A percentile compares a stretch with the other conserved stretches of the same genome.
Conservation (phyloP, 2,329 filamentous ascomycete genomes). For the Parafenestella ontariensis region DNA sequence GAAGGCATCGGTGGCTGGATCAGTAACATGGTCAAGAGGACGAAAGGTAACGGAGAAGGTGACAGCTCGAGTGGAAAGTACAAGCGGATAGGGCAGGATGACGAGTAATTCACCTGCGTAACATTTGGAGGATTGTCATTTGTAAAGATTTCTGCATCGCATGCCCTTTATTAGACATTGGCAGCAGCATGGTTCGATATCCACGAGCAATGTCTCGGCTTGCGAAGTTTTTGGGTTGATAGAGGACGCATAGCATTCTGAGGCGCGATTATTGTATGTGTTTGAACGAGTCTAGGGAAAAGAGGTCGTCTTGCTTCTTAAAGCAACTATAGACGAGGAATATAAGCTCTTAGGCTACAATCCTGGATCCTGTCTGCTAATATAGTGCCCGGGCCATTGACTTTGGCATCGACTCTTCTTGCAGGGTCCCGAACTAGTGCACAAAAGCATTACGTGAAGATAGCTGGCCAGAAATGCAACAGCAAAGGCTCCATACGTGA, state of each 20-base stretch:
- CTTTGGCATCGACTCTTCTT: background rate
- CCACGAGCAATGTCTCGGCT: slow-evolving; percentile 24
- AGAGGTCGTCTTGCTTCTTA: background rate
- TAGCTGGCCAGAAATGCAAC: background rate
- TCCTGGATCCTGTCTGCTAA: background rate
- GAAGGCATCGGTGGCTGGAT: slow-evolving; percentile 75
- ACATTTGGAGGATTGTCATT: slow-evolving; percentile 24
- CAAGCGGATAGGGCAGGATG: slow-evolving; percentile 55
- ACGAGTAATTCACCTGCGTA: slow-evolving; percentile 23
- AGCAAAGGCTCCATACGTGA: background rate
- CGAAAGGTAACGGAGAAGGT: slow-evolving; percentile 55
- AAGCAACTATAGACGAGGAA: slow-evolving; percentile 12
- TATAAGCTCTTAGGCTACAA: slow-evolving; percentile 8
- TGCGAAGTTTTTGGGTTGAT: slow-evolving; percentile 32
- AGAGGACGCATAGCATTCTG: slow-evolving; percentile 39
- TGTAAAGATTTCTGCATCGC: slow-evolving; percentile 27
- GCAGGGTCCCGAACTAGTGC: background rate
- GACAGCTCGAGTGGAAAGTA: slow-evolving; percentile 55
- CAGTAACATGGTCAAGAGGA: slow-evolving; percentile 67
- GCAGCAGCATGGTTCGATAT: slow-evolving; percentile 35
- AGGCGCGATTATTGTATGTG: slow-evolving; percentile 19
- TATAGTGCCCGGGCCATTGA: slow-evolving; percentile 10
- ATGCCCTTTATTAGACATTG: slow-evolving; percentile 22
- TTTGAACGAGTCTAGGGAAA: background rate
- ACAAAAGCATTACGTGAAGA: background rate